Percentiles rank a stretch among this genome's conserved stretches.
phyloP scores from a whole-genome alignment of 2,329 filamentous ascomycete species.

The Fusarium sterilihyphosum region DNA sequence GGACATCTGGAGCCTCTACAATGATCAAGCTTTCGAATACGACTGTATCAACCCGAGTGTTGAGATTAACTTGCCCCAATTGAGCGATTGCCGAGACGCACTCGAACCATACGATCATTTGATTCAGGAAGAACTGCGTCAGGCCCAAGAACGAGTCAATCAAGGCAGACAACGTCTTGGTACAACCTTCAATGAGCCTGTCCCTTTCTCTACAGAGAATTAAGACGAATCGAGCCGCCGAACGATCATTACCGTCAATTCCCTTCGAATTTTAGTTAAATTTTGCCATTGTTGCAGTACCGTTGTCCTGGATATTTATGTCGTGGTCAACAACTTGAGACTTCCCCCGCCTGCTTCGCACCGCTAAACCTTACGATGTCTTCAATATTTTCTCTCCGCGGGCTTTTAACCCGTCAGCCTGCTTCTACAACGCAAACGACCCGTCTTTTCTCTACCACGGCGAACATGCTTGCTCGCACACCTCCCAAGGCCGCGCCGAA shows the following conservation, averaged over 20 bases:
- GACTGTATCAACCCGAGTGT: slow-evolving; percentile 6
- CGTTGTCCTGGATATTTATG: background rate
- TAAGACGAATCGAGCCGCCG: background rate
- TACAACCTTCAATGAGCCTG: background rate
- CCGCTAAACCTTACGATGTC: slow-evolving; percentile 39
- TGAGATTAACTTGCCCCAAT: background rate
- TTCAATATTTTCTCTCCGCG: slow-evolving; percentile 44
- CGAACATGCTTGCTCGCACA: slow-evolving; percentile 45
- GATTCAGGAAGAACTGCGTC: background rate
- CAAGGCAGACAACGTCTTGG: background rate
- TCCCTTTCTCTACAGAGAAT: background rate
- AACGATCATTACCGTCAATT: background rate
- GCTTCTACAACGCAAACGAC: slow-evolving; percentile 19
- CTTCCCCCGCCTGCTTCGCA: background rate
- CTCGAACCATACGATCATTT: background rate
- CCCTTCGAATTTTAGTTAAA: background rate
- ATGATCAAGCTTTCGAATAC: background rate
- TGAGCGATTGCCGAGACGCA: background rate
- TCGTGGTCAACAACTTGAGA: background rate
- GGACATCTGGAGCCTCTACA: slow-evolving; percentile 21
- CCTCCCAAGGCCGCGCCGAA: slow-evolving; percentile 40
- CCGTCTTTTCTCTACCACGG: slow-evolving; percentile 48
- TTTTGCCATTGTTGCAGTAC: background rate
- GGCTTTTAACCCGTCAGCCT: slow-evolving; percentile 44
- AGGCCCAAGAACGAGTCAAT: background rate